phyloP scores from a whole-genome alignment of 2,329 filamentous ascomycete genomes.

The Chalaropsis thielavioides region DNA sequence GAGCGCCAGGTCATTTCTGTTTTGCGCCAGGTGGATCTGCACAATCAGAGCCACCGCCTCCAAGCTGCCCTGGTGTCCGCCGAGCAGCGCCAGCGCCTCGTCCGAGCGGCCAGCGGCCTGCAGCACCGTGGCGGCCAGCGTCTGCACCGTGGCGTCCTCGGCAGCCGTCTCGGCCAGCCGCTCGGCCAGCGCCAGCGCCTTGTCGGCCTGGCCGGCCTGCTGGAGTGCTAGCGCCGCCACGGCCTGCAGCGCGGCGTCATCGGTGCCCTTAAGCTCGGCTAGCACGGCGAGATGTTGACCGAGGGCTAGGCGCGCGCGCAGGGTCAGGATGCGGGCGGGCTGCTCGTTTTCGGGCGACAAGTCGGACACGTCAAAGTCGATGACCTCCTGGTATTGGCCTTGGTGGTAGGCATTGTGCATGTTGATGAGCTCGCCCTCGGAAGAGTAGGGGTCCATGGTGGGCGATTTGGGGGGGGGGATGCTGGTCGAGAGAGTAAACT shows the following conservation, averaged over 20 bases:
- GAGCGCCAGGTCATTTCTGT: constrained; percentile 74
- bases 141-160: constrained; percentile 69
- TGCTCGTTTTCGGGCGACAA: constrained; percentile 68
- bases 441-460: constrained; percentile 54
- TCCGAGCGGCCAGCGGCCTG: constrained; percentile 70
- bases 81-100: constrained; percentile 65
- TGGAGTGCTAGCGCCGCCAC: constrained; percentile 61
- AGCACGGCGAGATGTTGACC: constrained; percentile 63
- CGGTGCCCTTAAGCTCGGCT: constrained; percentile 48
- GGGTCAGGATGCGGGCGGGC: constrained; percentile 60
- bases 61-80: constrained; percentile 69
- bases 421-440: constrained; percentile 57
- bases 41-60: constrained; percentile 74
- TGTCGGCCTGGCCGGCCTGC: constrained; percentile 42
- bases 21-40: constrained; percentile 85
- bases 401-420: constrained; percentile 58
- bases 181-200: constrained; percentile 49
- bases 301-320: constrained; percentile 71
- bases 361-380: constrained; percentile 69
- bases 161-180: constrained; percentile 50
- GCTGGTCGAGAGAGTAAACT: constrained; percentile 18
- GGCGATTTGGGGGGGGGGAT: constrained; percentile 19
- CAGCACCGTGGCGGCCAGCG: constrained; percentile 67
- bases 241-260: constrained; percentile 55
- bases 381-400: constrained; percentile 73